Percentiles rank a stretch among this genome's conserved stretches.
phyloP scores from a whole-genome alignment of 2,329 filamentous ascomycete species.

The Aspergillus sp. region DNA sequence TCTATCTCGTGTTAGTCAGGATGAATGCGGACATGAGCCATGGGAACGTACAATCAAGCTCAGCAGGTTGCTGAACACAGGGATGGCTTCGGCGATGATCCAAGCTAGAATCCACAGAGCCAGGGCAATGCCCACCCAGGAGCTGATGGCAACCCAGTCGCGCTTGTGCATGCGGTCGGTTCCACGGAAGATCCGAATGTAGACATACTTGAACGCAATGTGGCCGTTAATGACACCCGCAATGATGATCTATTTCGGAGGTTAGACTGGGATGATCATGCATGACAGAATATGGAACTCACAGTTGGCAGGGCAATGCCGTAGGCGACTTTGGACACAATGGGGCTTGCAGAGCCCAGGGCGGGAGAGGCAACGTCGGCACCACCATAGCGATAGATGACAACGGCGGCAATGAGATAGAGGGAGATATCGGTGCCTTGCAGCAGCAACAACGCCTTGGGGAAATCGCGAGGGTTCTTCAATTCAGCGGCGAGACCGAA shows the following conservation, averaged over 20 bases:
- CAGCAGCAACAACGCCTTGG: conserved; percentile 62
- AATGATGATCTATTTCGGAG: conserved; percentile 55
- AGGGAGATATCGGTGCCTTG: conserved; percentile 60
- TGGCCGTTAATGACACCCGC: conserved; percentile 70
- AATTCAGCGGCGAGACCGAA: conserved; percentile 67
- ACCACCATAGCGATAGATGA: conserved; percentile 69
- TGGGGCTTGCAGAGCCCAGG: conserved; percentile 58
- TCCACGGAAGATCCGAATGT: conserved; percentile 61
- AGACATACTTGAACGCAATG: conserved; percentile 66
- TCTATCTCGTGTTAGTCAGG: conserved; percentile 20
- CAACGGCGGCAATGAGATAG: conserved; percentile 64
- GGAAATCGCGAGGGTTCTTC: conserved; percentile 59
- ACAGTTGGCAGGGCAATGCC: conserved; percentile 66
- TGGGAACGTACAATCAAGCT: conserved; percentile 51
- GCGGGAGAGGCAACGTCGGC: conserved; percentile 63
- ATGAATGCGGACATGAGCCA: not conserved
- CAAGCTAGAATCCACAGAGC: conserved; percentile 61
- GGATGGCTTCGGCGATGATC: conserved; percentile 68
- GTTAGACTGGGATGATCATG: not conserved
- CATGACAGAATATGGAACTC: conserved; percentile 8
- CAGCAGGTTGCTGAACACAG: conserved; percentile 67
- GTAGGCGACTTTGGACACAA: conserved; percentile 64
- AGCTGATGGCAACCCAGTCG: conserved; percentile 51
- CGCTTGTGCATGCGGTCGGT: conserved; percentile 56
- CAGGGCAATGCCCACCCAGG: conserved; percentile 60